These are phyloP conservation scores for Avicennia marina DNA, from an alignment of 257 asterid species.

Conservation along the genomic window DNA sequence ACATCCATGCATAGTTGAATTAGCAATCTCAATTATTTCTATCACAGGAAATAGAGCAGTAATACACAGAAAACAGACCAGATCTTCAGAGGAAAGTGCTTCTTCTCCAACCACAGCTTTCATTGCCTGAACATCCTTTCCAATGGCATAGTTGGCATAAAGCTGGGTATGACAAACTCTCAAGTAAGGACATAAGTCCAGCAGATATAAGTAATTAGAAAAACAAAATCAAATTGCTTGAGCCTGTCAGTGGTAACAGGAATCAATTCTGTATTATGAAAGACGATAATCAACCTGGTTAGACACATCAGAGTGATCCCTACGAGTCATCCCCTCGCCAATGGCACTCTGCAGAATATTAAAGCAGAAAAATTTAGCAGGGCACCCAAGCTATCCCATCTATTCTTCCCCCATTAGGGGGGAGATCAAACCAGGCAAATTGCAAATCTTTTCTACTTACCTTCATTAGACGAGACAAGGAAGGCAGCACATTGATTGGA, in stretches of 20 bases:
- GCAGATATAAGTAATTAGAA: background rate
- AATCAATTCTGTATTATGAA: background rate
- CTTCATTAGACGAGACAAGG: conserved; percentile 80
- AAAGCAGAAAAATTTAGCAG: background rate
- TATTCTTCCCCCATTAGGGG: background rate
- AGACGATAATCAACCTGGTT: conserved; percentile 45
- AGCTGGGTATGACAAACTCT: conserved; percentile 29
- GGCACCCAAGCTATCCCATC: conserved; percentile 5
- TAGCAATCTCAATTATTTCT: conserved; percentile 8
- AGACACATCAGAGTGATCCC: conserved; percentile 82
- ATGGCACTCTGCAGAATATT: conserved; percentile 63
- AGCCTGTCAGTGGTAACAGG: background rate
- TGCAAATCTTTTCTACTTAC: conserved; percentile 28
- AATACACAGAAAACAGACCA: conserved; percentile 37
- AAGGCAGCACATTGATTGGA: conserved; percentile 78
- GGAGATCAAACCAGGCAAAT: conserved; percentile 11
- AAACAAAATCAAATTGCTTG: background rate
- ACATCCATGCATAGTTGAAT: background rate
- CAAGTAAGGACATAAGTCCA: background rate
- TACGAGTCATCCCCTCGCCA: conserved; percentile 87
- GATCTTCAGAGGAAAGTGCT: conserved; percentile 86
- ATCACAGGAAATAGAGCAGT: background rate
- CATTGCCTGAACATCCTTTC: conserved; percentile 88
- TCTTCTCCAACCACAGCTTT: conserved; percentile 91
- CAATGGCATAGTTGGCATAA: conserved; percentile 81